Base-by-base conservation (phyloP, 805 yeast genomes). In the Cyberlindnera amylophila region DNA sequence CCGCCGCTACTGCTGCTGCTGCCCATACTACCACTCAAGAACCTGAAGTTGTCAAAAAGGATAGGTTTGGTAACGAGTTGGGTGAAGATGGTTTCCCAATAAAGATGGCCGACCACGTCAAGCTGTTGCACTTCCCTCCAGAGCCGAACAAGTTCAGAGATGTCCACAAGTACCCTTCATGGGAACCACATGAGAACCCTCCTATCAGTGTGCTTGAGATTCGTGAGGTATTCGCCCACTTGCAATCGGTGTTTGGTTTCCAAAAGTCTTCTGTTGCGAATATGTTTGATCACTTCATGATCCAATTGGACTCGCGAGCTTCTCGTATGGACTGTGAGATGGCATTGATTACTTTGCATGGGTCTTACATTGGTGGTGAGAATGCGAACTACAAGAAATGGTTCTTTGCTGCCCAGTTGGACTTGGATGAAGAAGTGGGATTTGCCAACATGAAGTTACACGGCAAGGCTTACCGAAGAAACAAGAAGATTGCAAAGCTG, bases 361-460 rank as follows among this genome's bases (percentile, higher is more conserved):
- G 88, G 1, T 95, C 90, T 48, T 91, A 91, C 63, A 87, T 91
- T 47, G 97, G 96, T 0, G 97, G 98, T 14, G 86, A 81, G 38
- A 70, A 81, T 46, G 77, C 97, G 4, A 91, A 91, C 64, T 91
- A 82, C 64, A 77, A 82, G 57, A 88, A 86, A 63, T 91, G 98
- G 98, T 88, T 81, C 61, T 86, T 90, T 64, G 87, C 95, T 34
- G 87, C 95, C 8, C 87, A 82, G 62, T 66, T 84, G 29, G 89
- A 82, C 51, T 63, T 83, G 36, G 96, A 89, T 63, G 84, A 78
- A 41, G 82, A 76, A 41, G 65, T 78, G 33, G 84, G 84, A 3
- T 72, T 74, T 57, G 66, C 72, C 46, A 69, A 71, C 56, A 74
- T 75, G 78, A 74, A 75, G 63, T 63, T 77, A 44, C 62, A 58